Conservation (phyloP, 495 filamentous ascomycete genomes). For the Penicillium simplicissimum region DNA sequence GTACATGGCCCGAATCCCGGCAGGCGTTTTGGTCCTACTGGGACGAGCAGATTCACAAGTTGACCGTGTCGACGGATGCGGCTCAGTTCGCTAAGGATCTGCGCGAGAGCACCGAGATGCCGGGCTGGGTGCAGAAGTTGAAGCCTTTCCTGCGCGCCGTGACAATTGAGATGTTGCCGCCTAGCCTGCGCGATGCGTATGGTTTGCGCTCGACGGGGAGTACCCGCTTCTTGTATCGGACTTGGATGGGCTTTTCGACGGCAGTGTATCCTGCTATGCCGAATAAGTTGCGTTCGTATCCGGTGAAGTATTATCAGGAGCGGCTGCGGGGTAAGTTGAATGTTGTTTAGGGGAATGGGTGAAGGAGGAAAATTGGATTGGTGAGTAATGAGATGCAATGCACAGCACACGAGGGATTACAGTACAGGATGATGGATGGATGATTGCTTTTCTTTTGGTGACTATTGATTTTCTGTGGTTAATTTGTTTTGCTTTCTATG, state of each 20-base stretch:
- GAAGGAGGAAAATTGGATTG: neutral
- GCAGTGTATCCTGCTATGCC: constrained; percentile 46
- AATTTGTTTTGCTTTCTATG: constrained; percentile 6
- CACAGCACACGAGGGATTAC: neutral
- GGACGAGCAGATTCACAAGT: constrained; percentile 36
- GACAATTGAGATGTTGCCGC: constrained; percentile 47
- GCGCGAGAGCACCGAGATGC: constrained; percentile 29
- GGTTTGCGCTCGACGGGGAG: constrained; percentile 36
- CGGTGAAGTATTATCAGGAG: constrained; percentile 35
- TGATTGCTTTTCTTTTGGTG: constrained; percentile 5
- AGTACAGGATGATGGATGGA: neutral
- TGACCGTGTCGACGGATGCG: constrained; percentile 37
- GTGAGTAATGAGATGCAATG: neutral
- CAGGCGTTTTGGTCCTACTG: constrained; percentile 44
- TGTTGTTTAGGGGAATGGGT: constrained; percentile 17
- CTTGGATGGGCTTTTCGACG: constrained; percentile 39
- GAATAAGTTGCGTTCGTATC: constrained; percentile 31
- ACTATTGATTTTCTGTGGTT: neutral
- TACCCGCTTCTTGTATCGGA: constrained; percentile 38
- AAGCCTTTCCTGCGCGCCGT: constrained; percentile 38
- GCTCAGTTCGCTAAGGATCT: constrained; percentile 38
- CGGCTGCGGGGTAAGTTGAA: constrained; percentile 33
- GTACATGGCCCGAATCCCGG: constrained; percentile 36
- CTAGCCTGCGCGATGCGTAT: constrained; percentile 38
- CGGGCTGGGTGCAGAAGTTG: constrained; percentile 36